Evolutionary conservation across 208 protist species (phyloP), one percentile per base, ranked within the genome.

Genomic region (Vickermania ingenoplastis): DNA sequence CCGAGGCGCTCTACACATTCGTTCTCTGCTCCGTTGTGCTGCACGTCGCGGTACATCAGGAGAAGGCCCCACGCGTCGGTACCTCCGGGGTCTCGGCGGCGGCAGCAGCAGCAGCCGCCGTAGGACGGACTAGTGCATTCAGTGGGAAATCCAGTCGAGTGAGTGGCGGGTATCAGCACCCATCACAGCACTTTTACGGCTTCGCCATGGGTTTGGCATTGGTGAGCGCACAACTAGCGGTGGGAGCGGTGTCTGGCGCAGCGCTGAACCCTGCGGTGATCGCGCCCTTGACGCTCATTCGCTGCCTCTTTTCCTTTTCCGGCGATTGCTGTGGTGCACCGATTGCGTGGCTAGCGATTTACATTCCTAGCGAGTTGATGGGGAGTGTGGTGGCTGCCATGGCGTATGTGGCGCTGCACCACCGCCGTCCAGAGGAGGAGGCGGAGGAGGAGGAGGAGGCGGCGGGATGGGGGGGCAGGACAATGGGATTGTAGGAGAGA

Each of bases 1-100:
- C 81, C 25, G 84, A 92, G 63, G 79, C 72, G 53, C 69, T 89
- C 36, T 92, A 83, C 67, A 92, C 78, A 11, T 89, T 92, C 70
- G 51, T 92, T 13, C 69, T 92, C 22, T 89, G 79, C 59, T 89
- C 84, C 21, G 79, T 86, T 26, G 78, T 89, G 25, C 68, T 92
- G 54, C 84, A 92, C 53, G 77, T 84, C n/a, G 71, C 75, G 36
- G 36, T 45, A 17, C 36, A 45, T 17, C 36, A 45, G 36, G 36
- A 45, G 36, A 45, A 45, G 36, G 17, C 5, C 11, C 36, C 36
- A n/a, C 36, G 36, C 11, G 17, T 45, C 36, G 36, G 36, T 17
- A 7, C 7, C 11, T 45, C 36, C 11, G 36, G 36, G 36, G 36
- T 45, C 11, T 17, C 11, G 11, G 36, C 17, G 11, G 36, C 36